phyloP scores from a whole-genome alignment of 163 green algal genomes.

The Trebouxiophyceae sp. region DNA sequence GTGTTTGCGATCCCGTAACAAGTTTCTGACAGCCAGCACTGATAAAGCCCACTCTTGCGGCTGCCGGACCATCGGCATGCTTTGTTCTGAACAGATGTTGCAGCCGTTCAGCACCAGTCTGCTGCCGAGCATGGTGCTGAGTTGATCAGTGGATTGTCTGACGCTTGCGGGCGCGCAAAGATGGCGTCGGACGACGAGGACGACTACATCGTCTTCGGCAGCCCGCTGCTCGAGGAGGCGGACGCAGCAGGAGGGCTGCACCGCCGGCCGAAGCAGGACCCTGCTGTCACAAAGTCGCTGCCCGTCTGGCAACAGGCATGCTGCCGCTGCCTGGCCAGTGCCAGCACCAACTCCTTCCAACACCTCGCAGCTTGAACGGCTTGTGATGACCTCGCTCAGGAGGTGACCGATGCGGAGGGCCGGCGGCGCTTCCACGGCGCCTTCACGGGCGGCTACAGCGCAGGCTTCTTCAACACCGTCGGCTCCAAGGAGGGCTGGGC shows the following conservation, averaged over 20 bases:
- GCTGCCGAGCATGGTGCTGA: background rate
- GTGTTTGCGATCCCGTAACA: background rate
- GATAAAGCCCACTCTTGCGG: too few species aligned
- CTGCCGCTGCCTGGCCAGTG: background rate
- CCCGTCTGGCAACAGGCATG: slow-evolving; percentile 39
- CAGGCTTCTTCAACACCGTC: slow-evolving; percentile 93
- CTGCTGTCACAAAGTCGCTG: slow-evolving; percentile 22
- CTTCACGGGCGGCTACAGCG: slow-evolving; percentile 94
- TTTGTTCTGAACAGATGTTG: background rate
- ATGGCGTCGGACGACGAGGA: slow-evolving; percentile 29
- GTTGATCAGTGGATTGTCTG: background rate
- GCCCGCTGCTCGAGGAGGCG: slow-evolving; percentile 48
- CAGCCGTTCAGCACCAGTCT: too few species aligned
- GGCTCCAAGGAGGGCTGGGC: slow-evolving; percentile 64
- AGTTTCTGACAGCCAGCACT: background rate
- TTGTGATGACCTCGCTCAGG: slow-evolving; percentile 31
- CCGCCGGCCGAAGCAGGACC: slow-evolving; percentile 25
- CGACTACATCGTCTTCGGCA: slow-evolving; percentile 62
- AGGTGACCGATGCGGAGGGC: slow-evolving; percentile 75
- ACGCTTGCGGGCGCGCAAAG: background rate
- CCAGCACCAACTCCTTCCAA: too few species aligned
- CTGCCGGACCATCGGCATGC: too few species aligned
- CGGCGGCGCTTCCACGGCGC: slow-evolving; percentile 87
- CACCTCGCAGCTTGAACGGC: too few species aligned
- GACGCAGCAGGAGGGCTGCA: slow-evolving; percentile 25